Conservation (phyloP, 2,329 filamentous ascomycete species). For the Chaetoscypha palmicola region DNA sequence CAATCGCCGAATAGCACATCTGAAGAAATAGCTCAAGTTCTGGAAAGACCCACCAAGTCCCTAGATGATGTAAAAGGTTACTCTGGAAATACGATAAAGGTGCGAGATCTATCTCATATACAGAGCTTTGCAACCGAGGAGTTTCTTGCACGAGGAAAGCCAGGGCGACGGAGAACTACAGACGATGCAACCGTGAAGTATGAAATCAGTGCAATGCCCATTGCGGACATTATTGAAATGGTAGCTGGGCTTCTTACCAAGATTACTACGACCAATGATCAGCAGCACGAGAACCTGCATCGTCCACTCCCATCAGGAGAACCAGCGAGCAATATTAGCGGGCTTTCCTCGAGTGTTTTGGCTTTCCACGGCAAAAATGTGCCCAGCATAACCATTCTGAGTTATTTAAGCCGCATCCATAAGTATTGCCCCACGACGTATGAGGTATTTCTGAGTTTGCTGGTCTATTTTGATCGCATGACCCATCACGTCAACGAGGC, state of each 20-base stretch:
- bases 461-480: slow-evolving; percentile 99
- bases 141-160: slow-evolving; percentile 47
- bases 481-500: slow-evolving; percentile 87
- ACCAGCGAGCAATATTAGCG: slow-evolving; percentile 50
- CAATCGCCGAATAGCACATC: slow-evolving; percentile 5
- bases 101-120: slow-evolving; percentile 86
- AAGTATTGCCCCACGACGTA: slow-evolving; percentile 99
- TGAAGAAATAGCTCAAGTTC: slow-evolving; percentile 12
- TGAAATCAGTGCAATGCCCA: slow-evolving; percentile 96
- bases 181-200: slow-evolving; percentile 54
- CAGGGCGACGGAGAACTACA: slow-evolving; percentile 45
- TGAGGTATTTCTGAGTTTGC: slow-evolving; percentile 88
- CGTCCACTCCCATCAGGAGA: slow-evolving; percentile 55
- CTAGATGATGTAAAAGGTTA: slow-evolving; percentile 34
- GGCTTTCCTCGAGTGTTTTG: slow-evolving; percentile 67
- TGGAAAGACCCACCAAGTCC: slow-evolving; percentile 26
- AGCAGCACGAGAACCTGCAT: slow-evolving; percentile 86
- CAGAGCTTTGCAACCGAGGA: slow-evolving; percentile 81
- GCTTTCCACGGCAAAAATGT: slow-evolving; percentile 98
- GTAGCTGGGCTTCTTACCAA: slow-evolving; percentile 93
- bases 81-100: slow-evolving; percentile 53
- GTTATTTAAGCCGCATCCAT: slow-evolving; percentile 92
- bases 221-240: slow-evolving; percentile 97
- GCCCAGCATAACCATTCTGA: slow-evolving; percentile 91
- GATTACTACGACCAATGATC: slow-evolving; percentile 93